phyloP scores from a whole-genome alignment of 2,329 filamentous ascomycete genomes.

The Neoarthrinium moseri region DNA sequence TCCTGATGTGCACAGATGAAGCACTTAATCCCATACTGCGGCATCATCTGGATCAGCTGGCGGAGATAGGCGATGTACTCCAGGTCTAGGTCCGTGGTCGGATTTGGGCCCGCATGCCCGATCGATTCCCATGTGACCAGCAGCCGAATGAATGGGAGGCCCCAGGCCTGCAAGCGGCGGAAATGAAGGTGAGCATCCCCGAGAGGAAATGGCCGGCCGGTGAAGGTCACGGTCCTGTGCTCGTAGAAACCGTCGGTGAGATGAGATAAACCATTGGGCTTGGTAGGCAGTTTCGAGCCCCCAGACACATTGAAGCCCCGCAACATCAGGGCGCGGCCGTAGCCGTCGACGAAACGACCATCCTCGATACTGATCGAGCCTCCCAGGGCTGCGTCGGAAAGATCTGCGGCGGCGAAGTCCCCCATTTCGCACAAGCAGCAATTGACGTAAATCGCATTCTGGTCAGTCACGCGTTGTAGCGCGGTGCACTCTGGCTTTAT shows the following conservation, averaged over 20 bases:
- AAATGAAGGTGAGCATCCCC: conserved; percentile 38
- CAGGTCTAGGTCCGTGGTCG: conserved; percentile 30
- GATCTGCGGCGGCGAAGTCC: conserved; percentile 26
- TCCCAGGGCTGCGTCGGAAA: conserved; percentile 33
- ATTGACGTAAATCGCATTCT: neutral
- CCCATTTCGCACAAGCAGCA: neutral
- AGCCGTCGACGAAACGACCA: conserved; percentile 31
- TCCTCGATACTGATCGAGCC: conserved; percentile 27
- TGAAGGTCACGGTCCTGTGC: conserved; percentile 36
- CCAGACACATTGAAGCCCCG: conserved; percentile 42
- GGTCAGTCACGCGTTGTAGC: too few relatives aligned
- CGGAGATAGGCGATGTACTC: conserved; percentile 38
- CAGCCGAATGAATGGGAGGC: conserved; percentile 35
- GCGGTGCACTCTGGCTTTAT: too few relatives aligned
- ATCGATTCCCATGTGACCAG: conserved; percentile 43
- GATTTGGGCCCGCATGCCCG: conserved; percentile 30
- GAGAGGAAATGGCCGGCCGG: conserved; percentile 35
- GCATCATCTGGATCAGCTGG: conserved; percentile 34
- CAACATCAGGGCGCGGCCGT: conserved; percentile 36
- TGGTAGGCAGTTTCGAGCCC: conserved; percentile 37
- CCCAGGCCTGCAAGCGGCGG: conserved; percentile 35
- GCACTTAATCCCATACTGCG: conserved; percentile 35
- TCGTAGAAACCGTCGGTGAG: conserved; percentile 39
- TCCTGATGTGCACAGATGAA: conserved; percentile 43
- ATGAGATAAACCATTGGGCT: conserved; percentile 34